phyloP scores from a whole-genome alignment of 345 rosid genomes.

The Xanthoceras sorbifolium region DNA sequence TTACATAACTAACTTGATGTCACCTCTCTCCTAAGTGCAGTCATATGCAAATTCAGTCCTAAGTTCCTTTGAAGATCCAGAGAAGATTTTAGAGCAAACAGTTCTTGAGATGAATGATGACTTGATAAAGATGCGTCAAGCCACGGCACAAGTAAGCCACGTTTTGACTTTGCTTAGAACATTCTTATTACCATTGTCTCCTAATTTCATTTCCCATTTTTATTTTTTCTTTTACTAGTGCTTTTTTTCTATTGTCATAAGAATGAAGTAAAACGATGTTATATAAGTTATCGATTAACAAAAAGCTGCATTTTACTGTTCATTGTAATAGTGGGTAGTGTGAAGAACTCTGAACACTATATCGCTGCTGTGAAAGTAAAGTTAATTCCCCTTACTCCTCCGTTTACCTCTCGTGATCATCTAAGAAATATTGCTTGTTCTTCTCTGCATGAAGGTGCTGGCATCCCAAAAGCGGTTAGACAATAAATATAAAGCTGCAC shows the following conservation, averaged over 20 bases:
- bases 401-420: background rate
- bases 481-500: slow-evolving; percentile 70
- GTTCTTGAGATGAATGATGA: slow-evolving; percentile 85
- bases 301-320: background rate
- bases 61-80: slow-evolving; percentile 78
- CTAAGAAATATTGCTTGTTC: slow-evolving; percentile 3
- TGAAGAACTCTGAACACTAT: background rate
- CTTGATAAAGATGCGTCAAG: slow-evolving; percentile 82
- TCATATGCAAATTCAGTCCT: slow-evolving; percentile 76
- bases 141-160: slow-evolving; percentile 75
- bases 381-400: slow-evolving; percentile 3
- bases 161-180: slow-evolving; percentile 4
- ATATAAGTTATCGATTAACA: background rate
- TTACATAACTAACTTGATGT: slow-evolving; percentile 7
- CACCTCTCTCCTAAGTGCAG: slow-evolving; percentile 38
- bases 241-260: background rate
- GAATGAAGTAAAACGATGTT: background rate
- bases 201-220: background rate
- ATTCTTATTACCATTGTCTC: background rate
- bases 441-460: slow-evolving; percentile 48
- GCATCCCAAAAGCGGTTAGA: slow-evolving; percentile 80
- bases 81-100: slow-evolving; percentile 76
- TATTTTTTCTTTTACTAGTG: background rate
- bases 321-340: background rate
- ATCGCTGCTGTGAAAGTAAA: background rate